Base-by-base conservation (phyloP, 345 rosid genomes). In the Gynandropsis gynandra region DNA sequence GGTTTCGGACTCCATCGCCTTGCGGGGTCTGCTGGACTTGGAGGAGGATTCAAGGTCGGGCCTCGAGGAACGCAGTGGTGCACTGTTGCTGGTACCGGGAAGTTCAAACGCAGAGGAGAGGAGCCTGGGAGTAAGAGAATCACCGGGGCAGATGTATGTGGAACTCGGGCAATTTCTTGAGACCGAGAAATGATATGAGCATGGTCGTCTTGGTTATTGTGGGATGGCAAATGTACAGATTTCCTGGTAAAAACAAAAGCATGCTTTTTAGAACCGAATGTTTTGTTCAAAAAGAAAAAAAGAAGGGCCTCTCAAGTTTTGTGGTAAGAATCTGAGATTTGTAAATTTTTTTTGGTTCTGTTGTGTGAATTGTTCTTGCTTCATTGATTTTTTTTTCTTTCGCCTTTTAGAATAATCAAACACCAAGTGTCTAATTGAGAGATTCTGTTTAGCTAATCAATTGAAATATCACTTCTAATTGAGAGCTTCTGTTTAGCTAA, bases 1-100 rank as follows among this genome's bases (percentile, higher is more conserved):
- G 0, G 79, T 92, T 52, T 79, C 89, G 1, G 97, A 92, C 74
- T 87, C 94, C 39, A 73, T 92, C 64, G 97, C 98, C 14, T 56
- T 87, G 47, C 84, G 88, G 42, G 79, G 64, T 65, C 60, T 74
- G 18, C 64, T 59, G 39, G 89, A 92, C 62, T 54, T 76, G 29
- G 29, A 24, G 46, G 70, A 74, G 27, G 73, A 81, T 48, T 76
- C 83, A 66, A 74, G 80, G 49, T 33, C 40, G 42, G 61, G 59
- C 39, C 52, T 55, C 4, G 70, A 65, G 52, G 70, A 65, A 52
- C 61, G 65, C 16, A 65, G 70, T 0, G 46, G 61, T 47, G 60
- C 65, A 39, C 60, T 41, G 35, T 47, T 65, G 39, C 70, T 65
- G 11, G 56, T 44, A 39, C 60, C 64, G 33, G 50, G 50, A 34